phyloP scores from a whole-genome alignment of 75 land plant species.

The Selaginella moellendorffii region DNA sequence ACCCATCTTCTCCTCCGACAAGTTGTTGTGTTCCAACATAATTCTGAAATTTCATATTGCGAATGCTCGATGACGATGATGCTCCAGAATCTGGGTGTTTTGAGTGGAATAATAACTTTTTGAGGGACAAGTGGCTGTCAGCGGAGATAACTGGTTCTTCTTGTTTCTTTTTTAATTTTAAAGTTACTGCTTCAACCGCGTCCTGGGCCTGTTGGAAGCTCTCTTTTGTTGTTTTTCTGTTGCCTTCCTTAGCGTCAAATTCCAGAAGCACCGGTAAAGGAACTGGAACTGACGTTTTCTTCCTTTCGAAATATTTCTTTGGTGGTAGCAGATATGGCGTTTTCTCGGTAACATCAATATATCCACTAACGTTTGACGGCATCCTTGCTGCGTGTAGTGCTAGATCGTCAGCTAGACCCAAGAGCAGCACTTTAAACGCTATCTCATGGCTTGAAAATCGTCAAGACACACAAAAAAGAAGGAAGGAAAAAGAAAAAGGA shows the following conservation, averaged over 20 bases:
- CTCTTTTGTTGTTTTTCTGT: not conserved
- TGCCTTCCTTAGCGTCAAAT: not conserved
- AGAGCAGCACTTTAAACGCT: too few species aligned
- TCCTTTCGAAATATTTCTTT: not conserved
- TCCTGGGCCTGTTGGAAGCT: not conserved
- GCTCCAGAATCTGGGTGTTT: too few species aligned
- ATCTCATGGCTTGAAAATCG: too few species aligned
- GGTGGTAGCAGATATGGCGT: not conserved
- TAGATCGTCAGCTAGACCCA: too few species aligned
- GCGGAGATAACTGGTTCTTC: not conserved
- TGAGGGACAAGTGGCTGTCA: not conserved
- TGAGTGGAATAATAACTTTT: not conserved
- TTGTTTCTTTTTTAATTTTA: not conserved
- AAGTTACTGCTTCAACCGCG: not conserved
- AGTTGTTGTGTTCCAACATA: not conserved
- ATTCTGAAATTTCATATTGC: too few species aligned
- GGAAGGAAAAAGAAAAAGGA: too few species aligned
- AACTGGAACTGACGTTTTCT: not conserved
- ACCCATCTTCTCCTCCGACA: not conserved
- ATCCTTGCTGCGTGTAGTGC: too few species aligned
- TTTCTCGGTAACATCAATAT: too few species aligned
- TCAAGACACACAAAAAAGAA: too few species aligned
- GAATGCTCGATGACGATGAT: too few species aligned
- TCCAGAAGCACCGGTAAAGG: not conserved
- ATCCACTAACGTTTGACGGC: not conserved